Percentiles rank a stretch among this genome's conserved stretches.
phyloP scores from a whole-genome alignment of 768 basidiomycete species.

The Leccinum truebloodii region DNA sequence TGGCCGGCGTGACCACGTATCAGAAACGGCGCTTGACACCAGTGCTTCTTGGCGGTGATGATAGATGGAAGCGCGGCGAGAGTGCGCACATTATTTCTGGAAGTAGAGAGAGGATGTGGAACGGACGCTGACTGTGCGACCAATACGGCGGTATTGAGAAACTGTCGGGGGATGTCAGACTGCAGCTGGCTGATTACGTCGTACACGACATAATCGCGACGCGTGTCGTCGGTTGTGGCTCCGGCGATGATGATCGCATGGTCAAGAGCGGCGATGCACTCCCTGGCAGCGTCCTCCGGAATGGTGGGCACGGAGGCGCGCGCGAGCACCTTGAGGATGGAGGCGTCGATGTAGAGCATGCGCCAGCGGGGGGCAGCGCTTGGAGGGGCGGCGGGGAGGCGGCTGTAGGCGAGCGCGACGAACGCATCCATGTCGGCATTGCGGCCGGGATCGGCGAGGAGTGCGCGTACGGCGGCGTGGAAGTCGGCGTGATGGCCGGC shows the following conservation, averaged over 20 bases:
- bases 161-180: constrained; percentile 11
- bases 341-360: constrained; percentile 74
- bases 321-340: constrained; percentile 55
- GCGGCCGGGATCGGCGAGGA: constrained; percentile 1
- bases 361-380: constrained; percentile 51
- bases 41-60: constrained; percentile 47
- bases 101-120: constrained; percentile 7
- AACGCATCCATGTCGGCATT: constrained; percentile 36
- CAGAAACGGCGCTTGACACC: constrained; percentile 66
- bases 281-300: constrained; percentile 32
- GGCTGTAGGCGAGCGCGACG: constrained; percentile 47
- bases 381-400: constrained; percentile 45
- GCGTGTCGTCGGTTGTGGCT: constrained; percentile 27
- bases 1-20: constrained; percentile 57
- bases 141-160: constrained; percentile 12
- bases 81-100: constrained; percentile 38
- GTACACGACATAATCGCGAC: constrained; percentile 58
- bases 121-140: constrained; percentile 1
- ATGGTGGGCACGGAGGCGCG: constrained; percentile 24
- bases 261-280: constrained; percentile 43
- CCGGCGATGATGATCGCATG: constrained; percentile 84
- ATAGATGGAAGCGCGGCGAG: constrained; percentile 57
- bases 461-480: constrained; percentile 8
- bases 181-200: constrained; percentile 66
- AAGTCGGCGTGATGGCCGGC: constrained; percentile 9